Conservation (phyloP, 2,329 filamentous ascomycete genomes). For the Colletotrichum karsti region DNA sequence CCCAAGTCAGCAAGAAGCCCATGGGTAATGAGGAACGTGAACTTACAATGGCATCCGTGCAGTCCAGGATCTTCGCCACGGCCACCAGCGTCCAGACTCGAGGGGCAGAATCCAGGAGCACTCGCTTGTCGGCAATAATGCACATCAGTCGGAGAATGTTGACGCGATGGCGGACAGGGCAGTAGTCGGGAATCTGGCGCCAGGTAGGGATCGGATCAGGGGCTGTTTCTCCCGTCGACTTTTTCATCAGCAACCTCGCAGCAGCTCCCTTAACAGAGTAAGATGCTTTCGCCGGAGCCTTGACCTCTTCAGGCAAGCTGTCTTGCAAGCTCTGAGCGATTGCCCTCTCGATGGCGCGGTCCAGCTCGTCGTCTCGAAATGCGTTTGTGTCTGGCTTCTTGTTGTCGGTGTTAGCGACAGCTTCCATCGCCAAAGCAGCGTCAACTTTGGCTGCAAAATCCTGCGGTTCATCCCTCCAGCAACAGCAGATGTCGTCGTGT, state of each 20-base stretch:
- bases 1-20: slow-evolving; percentile 32
- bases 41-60: slow-evolving; percentile 44
- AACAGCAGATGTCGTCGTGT: slow-evolving; percentile 51
- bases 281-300: background rate
- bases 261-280: background rate
- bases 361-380: background rate
- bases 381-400: too few relatives aligned
- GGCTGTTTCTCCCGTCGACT: slow-evolving; percentile 27
- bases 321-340: background rate
- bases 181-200: slow-evolving; percentile 65
- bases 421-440: background rate
- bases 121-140: slow-evolving; percentile 61
- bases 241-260: slow-evolving; percentile 32
- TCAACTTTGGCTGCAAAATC: too few relatives aligned
- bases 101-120: slow-evolving; percentile 69
- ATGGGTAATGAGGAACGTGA: slow-evolving; percentile 17
- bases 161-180: slow-evolving; percentile 67
- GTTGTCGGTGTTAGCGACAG: background rate
- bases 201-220: slow-evolving; percentile 34
- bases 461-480: slow-evolving; percentile 27
- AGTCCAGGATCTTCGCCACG: slow-evolving; percentile 67
- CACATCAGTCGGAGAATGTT: slow-evolving; percentile 71
- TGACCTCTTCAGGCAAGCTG: background rate
- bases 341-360: background rate
- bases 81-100: slow-evolving; percentile 74